Evolutionary conservation across 2,329 filamentous ascomycete genomes (phyloP).

Genomic region (Raffaelea ambrosiae): DNA sequence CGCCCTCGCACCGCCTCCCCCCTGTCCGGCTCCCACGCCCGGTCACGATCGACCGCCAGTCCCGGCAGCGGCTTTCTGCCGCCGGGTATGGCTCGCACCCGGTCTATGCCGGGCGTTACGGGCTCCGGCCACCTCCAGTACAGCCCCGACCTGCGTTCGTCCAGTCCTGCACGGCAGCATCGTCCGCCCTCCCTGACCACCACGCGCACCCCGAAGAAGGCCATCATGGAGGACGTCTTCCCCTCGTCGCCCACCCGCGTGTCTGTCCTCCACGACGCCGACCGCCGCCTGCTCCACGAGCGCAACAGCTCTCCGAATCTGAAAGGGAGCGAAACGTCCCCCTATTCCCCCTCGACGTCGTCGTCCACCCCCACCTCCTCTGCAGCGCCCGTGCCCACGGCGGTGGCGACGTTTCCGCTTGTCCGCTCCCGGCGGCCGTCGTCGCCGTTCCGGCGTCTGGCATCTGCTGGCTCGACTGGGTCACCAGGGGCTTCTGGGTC

Average conservation of each 20-base stretch:
- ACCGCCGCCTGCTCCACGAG: conserved; percentile 39
- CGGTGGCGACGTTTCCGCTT: conserved; percentile 10
- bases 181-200: conserved; percentile 23
- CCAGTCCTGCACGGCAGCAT: conserved; percentile 39
- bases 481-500: not conserved
- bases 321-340: conserved; percentile 6
- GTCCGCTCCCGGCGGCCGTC: conserved; percentile 35
- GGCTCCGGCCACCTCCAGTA: conserved; percentile 50
- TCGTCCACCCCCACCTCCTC: conserved; percentile 1
- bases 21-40: conserved; percentile 44
- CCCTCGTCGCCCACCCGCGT: conserved; percentile 45
- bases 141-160: conserved; percentile 42
- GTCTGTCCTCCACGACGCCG: conserved; percentile 43
- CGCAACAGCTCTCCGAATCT: conserved; percentile 43
- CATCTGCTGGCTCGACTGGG: conserved; percentile 21
- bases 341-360: not conserved
- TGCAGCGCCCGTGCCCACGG: conserved; percentile 16
- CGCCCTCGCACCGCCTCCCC: conserved; percentile 56
- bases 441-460: conserved; percentile 45
- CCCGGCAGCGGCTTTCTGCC: conserved; percentile 23
- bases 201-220: conserved; percentile 38
- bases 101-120: conserved; percentile 56
- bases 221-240: conserved; percentile 48
- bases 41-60: conserved; percentile 50
- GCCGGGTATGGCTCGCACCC: conserved; percentile 51